These are phyloP conservation scores for Suhomyces sp. DNA, from an alignment of 805 yeast species.

Conservation along the genomic window DNA sequence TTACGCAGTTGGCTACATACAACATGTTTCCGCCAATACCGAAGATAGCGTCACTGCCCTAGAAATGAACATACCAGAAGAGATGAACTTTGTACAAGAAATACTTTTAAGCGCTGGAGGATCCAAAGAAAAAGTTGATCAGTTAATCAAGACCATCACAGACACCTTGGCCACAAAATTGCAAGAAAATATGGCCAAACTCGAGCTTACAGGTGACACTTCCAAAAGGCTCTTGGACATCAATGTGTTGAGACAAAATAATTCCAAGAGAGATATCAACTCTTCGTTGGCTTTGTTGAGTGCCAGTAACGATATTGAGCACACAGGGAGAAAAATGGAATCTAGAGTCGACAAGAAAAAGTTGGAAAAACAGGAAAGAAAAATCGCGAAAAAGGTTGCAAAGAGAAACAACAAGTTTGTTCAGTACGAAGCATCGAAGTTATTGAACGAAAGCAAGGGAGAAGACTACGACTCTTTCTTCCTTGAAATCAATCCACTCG, in stretches of 20 bases:
- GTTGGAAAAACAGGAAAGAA: constrained; percentile 94
- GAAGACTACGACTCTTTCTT: constrained; percentile 93
- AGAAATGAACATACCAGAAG: constrained; percentile 62
- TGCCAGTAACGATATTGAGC: constrained; percentile 82
- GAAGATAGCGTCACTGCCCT: constrained; percentile 80
- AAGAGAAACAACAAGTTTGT: constrained; percentile 82
- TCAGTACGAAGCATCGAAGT: constrained; percentile 89
- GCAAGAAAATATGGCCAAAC: constrained; percentile 65
- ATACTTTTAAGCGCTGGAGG: constrained; percentile 85
- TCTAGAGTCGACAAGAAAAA: constrained; percentile 95
- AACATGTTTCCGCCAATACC: constrained; percentile 73
- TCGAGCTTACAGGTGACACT: constrained; percentile 80
- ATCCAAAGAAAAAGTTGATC: constrained; percentile 49
- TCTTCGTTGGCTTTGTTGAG: constrained; percentile 74
- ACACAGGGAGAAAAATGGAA: constrained; percentile 87
- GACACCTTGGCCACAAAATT: constrained; percentile 51
- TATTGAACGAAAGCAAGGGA: constrained; percentile 59
- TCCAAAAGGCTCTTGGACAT: constrained; percentile 82
- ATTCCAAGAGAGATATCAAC: constrained; percentile 66
- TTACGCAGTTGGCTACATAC: constrained; percentile 88
- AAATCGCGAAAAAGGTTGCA: constrained; percentile 95
- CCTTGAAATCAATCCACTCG: constrained; percentile 92
- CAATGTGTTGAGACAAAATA: constrained; percentile 57
- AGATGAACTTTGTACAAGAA: constrained; percentile 63
- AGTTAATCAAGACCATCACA: constrained; percentile 46